Conservation (phyloP, 2,329 filamentous ascomycete genomes). For the Monosporascus sp. region DNA sequence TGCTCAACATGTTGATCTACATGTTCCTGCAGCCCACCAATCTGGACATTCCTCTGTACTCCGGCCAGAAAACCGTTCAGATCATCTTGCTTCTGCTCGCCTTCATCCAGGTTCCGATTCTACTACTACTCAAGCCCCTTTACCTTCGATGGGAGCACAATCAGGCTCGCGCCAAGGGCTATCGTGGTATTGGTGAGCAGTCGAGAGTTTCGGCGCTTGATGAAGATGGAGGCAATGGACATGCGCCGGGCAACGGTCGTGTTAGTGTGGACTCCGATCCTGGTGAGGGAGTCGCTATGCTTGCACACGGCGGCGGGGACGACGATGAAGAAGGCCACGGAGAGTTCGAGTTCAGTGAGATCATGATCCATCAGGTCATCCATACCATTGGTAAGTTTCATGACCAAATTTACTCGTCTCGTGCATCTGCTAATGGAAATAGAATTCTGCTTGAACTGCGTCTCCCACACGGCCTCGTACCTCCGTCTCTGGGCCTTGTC, state of each 20-base stretch:
- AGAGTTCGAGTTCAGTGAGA: slow-evolving; percentile 94
- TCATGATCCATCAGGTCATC: slow-evolving; percentile 99
- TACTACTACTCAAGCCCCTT: slow-evolving; percentile 92
- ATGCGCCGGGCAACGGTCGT: slow-evolving; percentile 52
- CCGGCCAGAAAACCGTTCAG: slow-evolving; percentile 72
- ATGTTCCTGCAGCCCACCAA: slow-evolving; percentile 92
- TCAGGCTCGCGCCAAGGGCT: slow-evolving; percentile 77
- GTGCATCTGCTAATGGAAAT: slow-evolving; percentile 21
- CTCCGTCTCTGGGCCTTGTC: slow-evolving; percentile 97
- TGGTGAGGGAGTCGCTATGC: slow-evolving; percentile 51
- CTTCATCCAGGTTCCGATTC: slow-evolving; percentile 77
- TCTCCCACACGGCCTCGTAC: slow-evolving; percentile 97
- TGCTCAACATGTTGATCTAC: slow-evolving; percentile 99
- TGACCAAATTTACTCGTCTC: not conserved
- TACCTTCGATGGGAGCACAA: slow-evolving; percentile 95
- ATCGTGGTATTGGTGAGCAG: slow-evolving; percentile 86
- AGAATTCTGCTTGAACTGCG: slow-evolving; percentile 99
- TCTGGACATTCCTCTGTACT: slow-evolving; percentile 68
- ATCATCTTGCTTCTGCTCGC: slow-evolving; percentile 75
- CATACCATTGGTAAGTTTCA: slow-evolving; percentile 81
- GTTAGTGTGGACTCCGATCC: slow-evolving; percentile 63
- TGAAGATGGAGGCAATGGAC: slow-evolving; percentile 70
- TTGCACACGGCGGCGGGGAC: slow-evolving; percentile 33
- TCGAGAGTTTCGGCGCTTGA: slow-evolving; percentile 86
- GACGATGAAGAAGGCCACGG: slow-evolving; percentile 80